Evolutionary conservation across 176 grass and related monocot genomes (phyloP).

Genomic region (Echinochloa phyllopogon): DNA sequence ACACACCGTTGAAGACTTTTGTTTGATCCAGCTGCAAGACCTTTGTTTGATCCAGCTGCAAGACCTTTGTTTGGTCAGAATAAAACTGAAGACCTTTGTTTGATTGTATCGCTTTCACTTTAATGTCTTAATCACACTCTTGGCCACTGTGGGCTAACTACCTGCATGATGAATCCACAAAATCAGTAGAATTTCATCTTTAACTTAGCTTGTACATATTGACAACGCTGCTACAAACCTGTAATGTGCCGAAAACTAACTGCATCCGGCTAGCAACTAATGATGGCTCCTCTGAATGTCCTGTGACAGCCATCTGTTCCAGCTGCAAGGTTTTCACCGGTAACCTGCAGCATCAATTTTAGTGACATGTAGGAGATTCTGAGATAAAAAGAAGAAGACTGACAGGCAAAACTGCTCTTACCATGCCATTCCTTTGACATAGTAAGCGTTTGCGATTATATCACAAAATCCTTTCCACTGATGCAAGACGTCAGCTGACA

Average conservation of each 20-base stretch:
- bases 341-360: constrained; percentile 62
- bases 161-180: constrained; percentile 52
- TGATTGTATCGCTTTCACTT: not conserved
- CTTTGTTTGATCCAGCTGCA: no score
- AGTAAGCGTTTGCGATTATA: constrained; percentile 92
- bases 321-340: constrained; percentile 93
- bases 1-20: no score
- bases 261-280: constrained; percentile 92
- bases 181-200: constrained; percentile 19
- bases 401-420: constrained; percentile 13
- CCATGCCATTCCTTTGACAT: constrained; percentile 97
- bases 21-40: no score
- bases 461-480: constrained; percentile 99
- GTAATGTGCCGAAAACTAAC: constrained; percentile 93
- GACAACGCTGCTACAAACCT: constrained; percentile 55
- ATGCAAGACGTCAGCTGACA: constrained; percentile 79
- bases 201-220: not conserved
- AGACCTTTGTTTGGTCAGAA: not conserved
- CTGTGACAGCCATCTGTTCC: constrained; percentile 92
- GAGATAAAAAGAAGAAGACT: not conserved
- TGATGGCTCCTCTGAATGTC: constrained; percentile 79
- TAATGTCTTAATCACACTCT: constrained; percentile 54
- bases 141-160: constrained; percentile 98
- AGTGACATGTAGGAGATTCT: not conserved
- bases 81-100: constrained; percentile 27